phyloP scores from a whole-genome alignment of 192 early-diverging fungal genomes.

The Spizellomyces sp. region DNA sequence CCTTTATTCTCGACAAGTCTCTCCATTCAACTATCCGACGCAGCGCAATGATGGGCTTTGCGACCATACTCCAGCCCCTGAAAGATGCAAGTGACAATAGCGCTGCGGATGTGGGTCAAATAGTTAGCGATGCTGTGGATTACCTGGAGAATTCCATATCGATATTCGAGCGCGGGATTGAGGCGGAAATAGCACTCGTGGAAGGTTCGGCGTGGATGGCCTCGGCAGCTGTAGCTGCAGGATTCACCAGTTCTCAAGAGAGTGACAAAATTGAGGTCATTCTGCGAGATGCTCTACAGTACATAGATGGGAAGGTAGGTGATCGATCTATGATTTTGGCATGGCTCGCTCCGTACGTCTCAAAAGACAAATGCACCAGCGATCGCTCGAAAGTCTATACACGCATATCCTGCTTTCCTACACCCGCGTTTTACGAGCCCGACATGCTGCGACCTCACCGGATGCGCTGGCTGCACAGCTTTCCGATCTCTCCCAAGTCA shows the following conservation, averaged over 20 bases:
- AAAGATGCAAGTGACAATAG: background rate
- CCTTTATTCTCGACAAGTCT: too few species aligned
- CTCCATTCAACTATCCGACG: background rate
- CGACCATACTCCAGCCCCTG: background rate
- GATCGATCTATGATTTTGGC: background rate
- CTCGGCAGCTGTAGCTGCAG: slow-evolving; percentile 7
- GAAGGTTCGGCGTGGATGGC: slow-evolving; percentile 2
- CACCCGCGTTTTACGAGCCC: background rate
- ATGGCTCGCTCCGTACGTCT: background rate
- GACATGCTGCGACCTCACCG: too few species aligned
- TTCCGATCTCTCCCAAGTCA: too few species aligned
- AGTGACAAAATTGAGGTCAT: background rate
- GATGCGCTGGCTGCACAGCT: too few species aligned
- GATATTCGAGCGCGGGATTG: background rate
- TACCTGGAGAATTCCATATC: background rate
- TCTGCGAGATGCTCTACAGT: slow-evolving; percentile 1
- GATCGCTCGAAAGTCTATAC: slow-evolving; percentile 7
- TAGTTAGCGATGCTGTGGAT: background rate
- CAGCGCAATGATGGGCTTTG: slow-evolving; percentile 13
- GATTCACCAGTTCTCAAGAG: background rate
- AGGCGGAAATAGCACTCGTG: background rate
- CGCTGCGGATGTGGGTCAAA: background rate
- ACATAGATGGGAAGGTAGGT: slow-evolving; percentile 14
- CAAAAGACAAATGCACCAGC: too few species aligned
- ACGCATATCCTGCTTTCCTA: slow-evolving; percentile 9